Base-by-base conservation (phyloP, 2,329 filamentous ascomycete species). In the Trichoderma pleuroti region DNA sequence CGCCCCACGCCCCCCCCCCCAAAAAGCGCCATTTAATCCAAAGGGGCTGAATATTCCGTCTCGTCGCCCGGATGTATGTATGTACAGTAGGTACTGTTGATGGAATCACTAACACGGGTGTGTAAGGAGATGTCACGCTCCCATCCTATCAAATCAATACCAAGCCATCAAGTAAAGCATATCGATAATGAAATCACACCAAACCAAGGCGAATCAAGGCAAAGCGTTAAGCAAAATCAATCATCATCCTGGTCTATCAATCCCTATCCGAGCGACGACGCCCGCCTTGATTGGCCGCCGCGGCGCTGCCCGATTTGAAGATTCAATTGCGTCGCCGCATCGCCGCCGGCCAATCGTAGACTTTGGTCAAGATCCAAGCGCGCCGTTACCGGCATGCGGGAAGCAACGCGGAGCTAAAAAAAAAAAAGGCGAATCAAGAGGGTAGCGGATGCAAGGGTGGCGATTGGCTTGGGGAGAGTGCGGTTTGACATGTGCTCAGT, bases 291-390 rank as follows among this genome's bases (percentile, higher is more conserved):
- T 71, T 68, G 63, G 69, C 54, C 56, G 18, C 54, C 36, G 49
- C 52, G 36, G 21, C 28, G 21, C 54, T 32, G 18, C n/a, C 32
- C 61, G 54, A 28, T 71, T 71, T 68, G 64, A 57, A 69, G 70
- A 71, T 71, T 69, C 65, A 69, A 71, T 71, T 71, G 70, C 65
- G 70, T 71, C 65, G 65, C 65, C 24, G 46, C 28, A 63, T 69
- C 26, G 21, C 12, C 46, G 9, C 30, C 32, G 65, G 5, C 70
- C 70, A 71, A 71, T 71, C 56, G 56, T 52, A 63, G 32, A 24
- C 54, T 49, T 49, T 46, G 36, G 42, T 24, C 24, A 52, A 52
- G 11, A 42, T 42, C 46, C n/a, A 52, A 12, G 46, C n/a, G n/a
- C 46, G 65, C 65, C 65, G 65, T 68, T 52, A 68, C 65, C 65